Evolutionary conservation across 352 stramenopile genomes (phyloP), one percentile per base, ranked within the genome.

Genomic region (Thalassiosira allenii): DNA sequence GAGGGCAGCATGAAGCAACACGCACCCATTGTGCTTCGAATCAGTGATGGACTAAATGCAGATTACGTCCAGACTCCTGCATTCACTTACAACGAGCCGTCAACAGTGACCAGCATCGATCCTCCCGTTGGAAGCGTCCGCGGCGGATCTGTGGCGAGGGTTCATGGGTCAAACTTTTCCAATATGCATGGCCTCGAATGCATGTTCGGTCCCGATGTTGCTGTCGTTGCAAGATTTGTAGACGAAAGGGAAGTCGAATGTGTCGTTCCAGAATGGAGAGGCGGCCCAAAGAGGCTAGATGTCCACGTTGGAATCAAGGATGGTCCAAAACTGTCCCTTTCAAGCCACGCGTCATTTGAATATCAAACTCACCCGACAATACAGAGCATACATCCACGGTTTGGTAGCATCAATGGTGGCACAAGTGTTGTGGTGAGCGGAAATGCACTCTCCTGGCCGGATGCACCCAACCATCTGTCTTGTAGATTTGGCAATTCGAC

Each of bases 401-500:
- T 77, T 75, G 83, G 83, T 14, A 61, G 20, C 22, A 47, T 63
- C 2, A 52, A 70, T 59, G 83, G 83, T 17, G 79, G 79, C 1
- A 87, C 78, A 40, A 43, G 5, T 20, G 65, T 89, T 29, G 44
- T 27, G 11, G 22, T 89, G 20, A 58, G n/a, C n/a, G 63, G 56
- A 34, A 43, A 59, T 58, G 29, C 58, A 69, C 44, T 87, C 30
- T 61, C 47, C 1, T 89, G 75, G 82, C 37, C 62, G 41, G 51
- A 76, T 37, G 59, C 51, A 33, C 22, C 37, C 3, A 73, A 73
- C 12, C 51, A 86, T 69, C 47, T 88, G 12, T 84, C 68, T 37
- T 89, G 82, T 76, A 23, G 58, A 12, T 89, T 89, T 63, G 82
- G 82, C 3, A 79, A 89, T 70, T 85, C 73, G 34, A 59, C 66